phyloP scores from a whole-genome alignment of 2,329 filamentous ascomycete species.

The Phialophora verrucosa region DNA sequence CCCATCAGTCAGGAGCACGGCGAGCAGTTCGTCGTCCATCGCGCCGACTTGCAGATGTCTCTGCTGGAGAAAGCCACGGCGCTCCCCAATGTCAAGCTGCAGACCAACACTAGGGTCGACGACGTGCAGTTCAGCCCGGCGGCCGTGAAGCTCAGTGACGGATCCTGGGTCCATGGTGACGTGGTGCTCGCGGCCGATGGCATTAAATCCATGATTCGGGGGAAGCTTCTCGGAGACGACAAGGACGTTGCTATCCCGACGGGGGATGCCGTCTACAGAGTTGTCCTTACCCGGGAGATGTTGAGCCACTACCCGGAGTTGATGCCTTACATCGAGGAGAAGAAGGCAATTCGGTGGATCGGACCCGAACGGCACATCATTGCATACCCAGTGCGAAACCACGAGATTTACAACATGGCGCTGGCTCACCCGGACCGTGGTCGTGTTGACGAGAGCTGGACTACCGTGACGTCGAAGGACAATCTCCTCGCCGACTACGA shows the following conservation, averaged over 20 bases:
- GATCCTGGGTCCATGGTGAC: slow-evolving; percentile 38
- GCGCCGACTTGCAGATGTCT: slow-evolving; percentile 41
- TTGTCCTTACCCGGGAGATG: slow-evolving; percentile 38
- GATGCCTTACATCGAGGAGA: slow-evolving; percentile 39
- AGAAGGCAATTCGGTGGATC: slow-evolving; percentile 44
- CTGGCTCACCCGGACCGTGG: slow-evolving; percentile 66
- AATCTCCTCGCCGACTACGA: slow-evolving; percentile 65
- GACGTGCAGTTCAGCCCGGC: slow-evolving; percentile 40
- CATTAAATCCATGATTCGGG: slow-evolving; percentile 30
- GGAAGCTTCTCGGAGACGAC: slow-evolving; percentile 35
- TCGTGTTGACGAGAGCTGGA: slow-evolving; percentile 67
- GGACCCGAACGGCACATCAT: slow-evolving; percentile 43
- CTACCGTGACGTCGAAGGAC: slow-evolving; percentile 64
- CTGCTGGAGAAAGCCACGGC: slow-evolving; percentile 47
- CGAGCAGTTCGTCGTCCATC: slow-evolving; percentile 51
- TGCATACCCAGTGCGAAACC: slow-evolving; percentile 50
- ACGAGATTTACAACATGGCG: slow-evolving; percentile 71
- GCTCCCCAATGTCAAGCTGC: slow-evolving; percentile 35
- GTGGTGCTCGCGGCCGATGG: slow-evolving; percentile 40
- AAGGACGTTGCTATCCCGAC: slow-evolving; percentile 46
- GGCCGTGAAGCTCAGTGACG: slow-evolving; percentile 36
- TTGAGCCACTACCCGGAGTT: slow-evolving; percentile 41
- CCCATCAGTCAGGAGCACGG: slow-evolving; percentile 46
- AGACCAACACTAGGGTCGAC: slow-evolving; percentile 37
- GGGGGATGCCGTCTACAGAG: slow-evolving; percentile 43